Percentiles rank a stretch among this genome's conserved stretches.
Conservation (phyloP, 2,329 filamentous ascomycete genomes). For the Sporothrix phasma region DNA sequence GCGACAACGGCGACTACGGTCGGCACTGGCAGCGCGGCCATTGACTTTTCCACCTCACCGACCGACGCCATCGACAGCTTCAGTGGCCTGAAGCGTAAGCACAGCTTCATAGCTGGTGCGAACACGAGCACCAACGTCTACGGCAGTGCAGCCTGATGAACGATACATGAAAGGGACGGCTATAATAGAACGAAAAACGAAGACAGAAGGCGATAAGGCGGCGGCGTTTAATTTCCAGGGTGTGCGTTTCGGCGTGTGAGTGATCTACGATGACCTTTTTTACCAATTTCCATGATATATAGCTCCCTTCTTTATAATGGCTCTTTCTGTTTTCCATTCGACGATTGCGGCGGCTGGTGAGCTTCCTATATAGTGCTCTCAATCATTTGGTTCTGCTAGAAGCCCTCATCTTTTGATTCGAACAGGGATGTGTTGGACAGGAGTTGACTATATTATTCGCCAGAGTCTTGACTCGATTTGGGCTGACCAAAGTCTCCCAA, state of each 20-base stretch:
- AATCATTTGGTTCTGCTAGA: too few relatives aligned
- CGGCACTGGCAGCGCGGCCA: neutral
- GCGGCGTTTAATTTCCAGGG: neutral
- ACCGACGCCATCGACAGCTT: slow-evolving; percentile 22
- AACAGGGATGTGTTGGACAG: neutral
- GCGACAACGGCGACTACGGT: slow-evolving; percentile 25
- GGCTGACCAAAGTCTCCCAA: neutral
- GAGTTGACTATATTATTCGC: neutral
- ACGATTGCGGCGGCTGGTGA: neutral
- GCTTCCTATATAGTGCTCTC: neutral
- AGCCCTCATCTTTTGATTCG: neutral
- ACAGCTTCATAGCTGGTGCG: slow-evolving; percentile 26
- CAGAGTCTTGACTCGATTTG: neutral
- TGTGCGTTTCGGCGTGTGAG: neutral
- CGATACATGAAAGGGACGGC: neutral
- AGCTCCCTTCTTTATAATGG: neutral
- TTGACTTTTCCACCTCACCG: neutral
- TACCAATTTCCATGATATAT: too few relatives aligned
- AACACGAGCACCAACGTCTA: slow-evolving; percentile 2
- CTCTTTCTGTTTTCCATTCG: neutral
- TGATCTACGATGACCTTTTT: neutral
- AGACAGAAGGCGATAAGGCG: neutral
- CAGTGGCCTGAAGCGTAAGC: slow-evolving; percentile 30
- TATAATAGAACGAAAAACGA: neutral
- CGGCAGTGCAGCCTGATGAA: neutral